These are phyloP conservation scores for Phragmites australis DNA, from an alignment of 176 grass and related monocot genomes.

Conservation along the genomic window DNA sequence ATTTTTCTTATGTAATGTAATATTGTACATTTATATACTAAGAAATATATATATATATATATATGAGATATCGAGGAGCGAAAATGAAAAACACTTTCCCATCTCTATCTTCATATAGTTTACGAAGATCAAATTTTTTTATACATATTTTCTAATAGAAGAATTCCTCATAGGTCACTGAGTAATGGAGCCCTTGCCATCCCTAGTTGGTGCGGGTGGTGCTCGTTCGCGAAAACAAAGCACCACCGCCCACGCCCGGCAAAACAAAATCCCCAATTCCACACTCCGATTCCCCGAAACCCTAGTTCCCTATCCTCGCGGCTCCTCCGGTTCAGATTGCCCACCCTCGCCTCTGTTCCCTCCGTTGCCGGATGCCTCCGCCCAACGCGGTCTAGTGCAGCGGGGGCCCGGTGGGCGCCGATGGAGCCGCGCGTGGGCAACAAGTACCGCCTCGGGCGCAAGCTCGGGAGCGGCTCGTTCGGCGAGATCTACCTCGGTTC, in stretches of 20 bases:
- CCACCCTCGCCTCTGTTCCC: not conserved
- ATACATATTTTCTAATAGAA: too few species aligned
- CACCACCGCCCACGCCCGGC: not conserved
- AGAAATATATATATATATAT: too few species aligned
- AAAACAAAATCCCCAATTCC: slow-evolving; percentile 17
- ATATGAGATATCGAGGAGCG: too few species aligned
- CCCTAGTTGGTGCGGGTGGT: too few species aligned
- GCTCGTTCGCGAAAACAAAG: slow-evolving; percentile 27
- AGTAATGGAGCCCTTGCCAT: too few species aligned
- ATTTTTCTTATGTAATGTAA: too few species aligned
- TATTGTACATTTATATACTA: too few species aligned
- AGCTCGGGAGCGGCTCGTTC: slow-evolving; percentile 71
- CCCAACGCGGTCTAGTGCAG: not conserved
- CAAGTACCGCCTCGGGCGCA: slow-evolving; percentile 67
- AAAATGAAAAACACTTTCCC: too few species aligned
- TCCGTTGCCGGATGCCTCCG: slow-evolving; percentile 13
- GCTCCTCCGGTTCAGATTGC: not conserved
- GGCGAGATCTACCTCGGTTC: slow-evolving; percentile 69
- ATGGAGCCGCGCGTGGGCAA: slow-evolving; percentile 74
- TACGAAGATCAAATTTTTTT: too few species aligned
- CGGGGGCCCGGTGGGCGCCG: not conserved
- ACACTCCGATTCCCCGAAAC: slow-evolving; percentile 13
- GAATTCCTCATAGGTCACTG: too few species aligned
- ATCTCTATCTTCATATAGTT: too few species aligned
- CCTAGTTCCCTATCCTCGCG: slow-evolving; percentile 31